phyloP scores from a whole-genome alignment of 345 rosid species.

The Angophora floribunda region DNA sequence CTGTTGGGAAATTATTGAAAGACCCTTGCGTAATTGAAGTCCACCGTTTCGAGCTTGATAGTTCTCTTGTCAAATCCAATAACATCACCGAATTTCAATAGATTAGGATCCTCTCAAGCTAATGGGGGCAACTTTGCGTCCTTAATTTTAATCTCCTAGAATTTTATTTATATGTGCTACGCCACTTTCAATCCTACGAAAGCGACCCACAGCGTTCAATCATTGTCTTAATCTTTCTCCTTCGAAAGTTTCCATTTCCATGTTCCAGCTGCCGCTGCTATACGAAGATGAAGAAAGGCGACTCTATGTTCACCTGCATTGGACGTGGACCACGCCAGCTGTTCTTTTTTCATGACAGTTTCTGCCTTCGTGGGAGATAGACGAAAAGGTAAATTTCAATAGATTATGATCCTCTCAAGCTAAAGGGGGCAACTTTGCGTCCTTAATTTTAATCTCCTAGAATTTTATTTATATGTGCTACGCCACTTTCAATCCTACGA shows the following conservation, averaged over 20 bases:
- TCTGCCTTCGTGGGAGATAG: no score
- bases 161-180: background rate
- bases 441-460: background rate
- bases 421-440: no score
- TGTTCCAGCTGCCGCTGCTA: background rate
- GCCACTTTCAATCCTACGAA: background rate
- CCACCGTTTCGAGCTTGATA: background rate
- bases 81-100: background rate
- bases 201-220: background rate
- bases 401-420: no score
- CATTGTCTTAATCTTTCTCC: background rate
- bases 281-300: background rate
- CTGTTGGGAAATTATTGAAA: background rate
- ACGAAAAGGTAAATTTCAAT: background rate
- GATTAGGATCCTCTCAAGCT: no score
- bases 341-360: no score
- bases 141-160: background rate
- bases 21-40: background rate
- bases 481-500: background rate
- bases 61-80: background rate
- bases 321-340: background rate
- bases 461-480: background rate
- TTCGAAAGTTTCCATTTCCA: background rate
- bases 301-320: background rate
- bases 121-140: background rate